Evolutionary conservation across 176 grass and related monocot species (phyloP).

Genomic region (Phyllostachys edulis): DNA sequence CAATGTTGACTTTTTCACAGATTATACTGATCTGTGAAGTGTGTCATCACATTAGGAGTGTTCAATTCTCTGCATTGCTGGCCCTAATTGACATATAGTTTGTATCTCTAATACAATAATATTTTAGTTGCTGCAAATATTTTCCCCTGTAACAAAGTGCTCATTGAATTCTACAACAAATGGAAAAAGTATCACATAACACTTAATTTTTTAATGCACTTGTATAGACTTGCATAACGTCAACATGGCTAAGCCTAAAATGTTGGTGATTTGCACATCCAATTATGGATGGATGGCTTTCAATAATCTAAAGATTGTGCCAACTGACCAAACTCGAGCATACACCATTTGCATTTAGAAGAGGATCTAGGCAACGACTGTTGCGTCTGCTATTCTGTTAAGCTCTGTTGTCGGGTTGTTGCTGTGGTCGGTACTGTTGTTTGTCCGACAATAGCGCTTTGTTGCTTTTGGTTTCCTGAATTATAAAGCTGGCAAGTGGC

Average conservation of each 20-base stretch:
- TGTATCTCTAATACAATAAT: conserved; percentile 4
- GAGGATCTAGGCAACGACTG: background rate
- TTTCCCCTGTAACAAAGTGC: background rate
- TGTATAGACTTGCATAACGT: background rate
- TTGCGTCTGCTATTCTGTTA: conserved; percentile 9
- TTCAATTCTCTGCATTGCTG: background rate
- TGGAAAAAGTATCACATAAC: background rate
- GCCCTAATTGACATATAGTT: background rate
- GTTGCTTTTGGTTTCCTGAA: background rate
- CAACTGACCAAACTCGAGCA: background rate
- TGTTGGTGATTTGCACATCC: background rate
- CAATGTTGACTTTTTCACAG: background rate
- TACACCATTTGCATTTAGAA: conserved; percentile 13
- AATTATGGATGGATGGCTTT: background rate
- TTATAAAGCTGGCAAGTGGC: background rate
- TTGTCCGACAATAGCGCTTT: background rate
- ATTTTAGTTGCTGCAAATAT: background rate
- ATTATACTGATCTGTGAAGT: conserved; percentile 10
- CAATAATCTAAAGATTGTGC: background rate
- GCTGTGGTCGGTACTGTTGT: background rate
- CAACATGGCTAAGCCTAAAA: background rate
- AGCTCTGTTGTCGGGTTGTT: background rate
- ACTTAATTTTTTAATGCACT: background rate
- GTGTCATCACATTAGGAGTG: conserved; percentile 10
- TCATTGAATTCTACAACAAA: conserved; percentile 8